Conservation (phyloP, 176 grass and related monocot species). For the Lolium perenne region DNA sequence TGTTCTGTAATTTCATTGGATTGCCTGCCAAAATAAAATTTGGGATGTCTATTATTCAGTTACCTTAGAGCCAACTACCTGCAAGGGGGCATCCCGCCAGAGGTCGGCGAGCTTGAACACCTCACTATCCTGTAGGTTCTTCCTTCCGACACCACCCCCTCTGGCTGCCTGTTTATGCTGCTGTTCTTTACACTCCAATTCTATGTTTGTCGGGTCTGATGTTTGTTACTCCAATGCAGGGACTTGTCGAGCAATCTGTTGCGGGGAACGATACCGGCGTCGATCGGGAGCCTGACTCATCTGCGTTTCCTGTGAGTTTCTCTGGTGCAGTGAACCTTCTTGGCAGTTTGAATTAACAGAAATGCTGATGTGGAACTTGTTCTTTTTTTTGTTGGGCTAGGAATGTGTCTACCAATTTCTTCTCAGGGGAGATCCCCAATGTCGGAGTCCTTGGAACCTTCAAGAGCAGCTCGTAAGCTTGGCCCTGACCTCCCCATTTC, state of each 20-base stretch:
- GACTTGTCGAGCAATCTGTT: constrained; percentile 90
- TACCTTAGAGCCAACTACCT: constrained; percentile 95
- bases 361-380: neutral
- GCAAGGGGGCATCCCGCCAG: constrained; percentile 90
- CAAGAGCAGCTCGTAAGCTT: constrained; percentile 89
- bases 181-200: neutral
- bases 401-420: constrained; percentile 94
- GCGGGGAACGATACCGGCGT: constrained; percentile 76
- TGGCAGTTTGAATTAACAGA: neutral
- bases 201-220: constrained; percentile 6
- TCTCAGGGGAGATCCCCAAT: constrained; percentile 90
- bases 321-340: neutral
- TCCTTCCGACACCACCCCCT: neutral
- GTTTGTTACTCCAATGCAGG: constrained; percentile 40
- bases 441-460: constrained; percentile 86
- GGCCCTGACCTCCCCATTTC: constrained; percentile 14
- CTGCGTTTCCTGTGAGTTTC: constrained; percentile 79
- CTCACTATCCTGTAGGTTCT: constrained; percentile 83
- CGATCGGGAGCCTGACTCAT: constrained; percentile 67
- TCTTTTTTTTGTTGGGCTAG: constrained; percentile 31
- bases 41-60: constrained; percentile 31
- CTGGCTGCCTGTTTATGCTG: neutral
- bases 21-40: neutral
- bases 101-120: constrained; percentile 76
- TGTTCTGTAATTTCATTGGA: neutral